Conservation (phyloP, 495 filamentous ascomycete genomes). For the Tuber borchii region DNA sequence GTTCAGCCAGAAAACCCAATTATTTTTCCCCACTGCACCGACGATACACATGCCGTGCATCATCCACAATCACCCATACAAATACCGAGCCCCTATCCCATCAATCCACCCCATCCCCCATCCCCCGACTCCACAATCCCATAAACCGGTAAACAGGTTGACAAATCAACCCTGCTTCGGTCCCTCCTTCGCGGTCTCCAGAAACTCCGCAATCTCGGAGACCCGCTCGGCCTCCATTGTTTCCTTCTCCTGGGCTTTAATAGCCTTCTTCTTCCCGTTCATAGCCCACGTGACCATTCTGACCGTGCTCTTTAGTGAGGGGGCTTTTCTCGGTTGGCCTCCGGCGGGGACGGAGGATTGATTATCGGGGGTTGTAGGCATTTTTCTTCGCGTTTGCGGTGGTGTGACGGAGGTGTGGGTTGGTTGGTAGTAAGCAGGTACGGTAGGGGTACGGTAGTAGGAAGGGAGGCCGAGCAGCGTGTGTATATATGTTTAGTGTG, state of each 20-base stretch:
- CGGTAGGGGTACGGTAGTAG: no score
- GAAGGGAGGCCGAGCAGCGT: neutral
- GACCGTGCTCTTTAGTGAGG: conserved; percentile 3
- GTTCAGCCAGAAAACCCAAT: neutral
- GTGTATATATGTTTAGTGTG: neutral
- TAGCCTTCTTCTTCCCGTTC: conserved; percentile 1
- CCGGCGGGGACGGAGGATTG: neutral
- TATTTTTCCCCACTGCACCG: neutral
- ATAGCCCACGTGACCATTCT: conserved; percentile 3
- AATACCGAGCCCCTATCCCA: neutral
- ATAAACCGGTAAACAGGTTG: neutral
- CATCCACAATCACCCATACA: neutral
- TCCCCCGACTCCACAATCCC: neutral
- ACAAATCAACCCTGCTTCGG: neutral
- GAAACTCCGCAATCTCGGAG: neutral
- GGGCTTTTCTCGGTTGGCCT: neutral
- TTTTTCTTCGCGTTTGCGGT: neutral
- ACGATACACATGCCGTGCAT: neutral
- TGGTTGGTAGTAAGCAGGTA: neutral
- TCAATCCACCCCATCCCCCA: neutral
- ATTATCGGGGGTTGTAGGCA: neutral
- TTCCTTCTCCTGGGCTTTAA: neutral
- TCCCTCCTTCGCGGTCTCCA: neutral
- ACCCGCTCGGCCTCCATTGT: neutral
- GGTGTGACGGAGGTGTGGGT: neutral